Evolutionary conservation across 352 stramenopile genomes (phyloP), one percentile per base, ranked within the genome.

Genomic region (Pythium folliculosum): DNA sequence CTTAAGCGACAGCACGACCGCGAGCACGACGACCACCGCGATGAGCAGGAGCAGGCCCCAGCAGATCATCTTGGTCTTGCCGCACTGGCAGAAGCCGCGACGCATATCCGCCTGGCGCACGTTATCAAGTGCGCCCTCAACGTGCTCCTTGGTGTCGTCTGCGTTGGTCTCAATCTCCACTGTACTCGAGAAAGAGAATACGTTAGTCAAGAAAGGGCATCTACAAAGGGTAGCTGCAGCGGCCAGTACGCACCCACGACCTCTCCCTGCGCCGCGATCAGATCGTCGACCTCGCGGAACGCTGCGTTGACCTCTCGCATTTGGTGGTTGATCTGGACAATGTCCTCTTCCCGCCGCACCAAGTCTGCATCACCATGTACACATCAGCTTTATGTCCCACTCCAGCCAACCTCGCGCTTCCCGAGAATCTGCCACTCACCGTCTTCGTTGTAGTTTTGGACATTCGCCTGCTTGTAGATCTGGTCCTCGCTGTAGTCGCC

Each of bases 301-400:
- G 75, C 72, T 6, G 75, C 75, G 43, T 81, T 81, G 21, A 81
- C 73, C 54, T 81, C 75, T 6, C 69, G 67, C 50, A 81, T 60
- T 47, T 81, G 72, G 59, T 81, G 75, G 54, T 78, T 78, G 32
- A 81, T 81, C 30, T 78, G 71, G 37, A 81, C 44, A 19, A 81
- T 77, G 49, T 81, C 75, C 47, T 76, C 71, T 70, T 81, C 75
- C 30, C 75, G 68, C 55, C 71, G 64, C 47, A 54, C 65, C 7
- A 81, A 54, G 56, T 81, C 73, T 75, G 27, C 21, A 43, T 40
- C 30, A 27, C 14, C 25, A 67, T 43, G 37, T 43, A 43, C 37
- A 2, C 37, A 43, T 43, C 14, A 43, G 37, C 37, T 17, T 12
- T 43, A 17, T 1, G 14, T 43, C 37, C 37, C 37, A 43, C 37